These are phyloP conservation scores for Talaromyces borbonicus DNA, from an alignment of 495 filamentous ascomycete genomes.

Conservation along the genomic window DNA sequence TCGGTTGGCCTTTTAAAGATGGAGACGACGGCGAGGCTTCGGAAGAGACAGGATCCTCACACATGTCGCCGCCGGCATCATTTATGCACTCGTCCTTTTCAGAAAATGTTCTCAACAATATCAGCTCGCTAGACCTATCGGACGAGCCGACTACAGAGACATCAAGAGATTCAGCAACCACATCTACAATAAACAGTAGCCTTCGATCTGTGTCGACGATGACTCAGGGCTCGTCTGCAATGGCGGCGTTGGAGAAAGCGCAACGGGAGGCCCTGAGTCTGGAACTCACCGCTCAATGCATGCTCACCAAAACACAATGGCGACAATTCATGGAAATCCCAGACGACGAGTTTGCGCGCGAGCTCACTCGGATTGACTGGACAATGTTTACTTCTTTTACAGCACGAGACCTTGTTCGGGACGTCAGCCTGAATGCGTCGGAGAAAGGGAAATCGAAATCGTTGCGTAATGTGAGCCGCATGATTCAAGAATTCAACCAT, in stretches of 20 bases:
- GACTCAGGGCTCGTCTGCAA: slow-evolving; percentile 36
- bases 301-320: slow-evolving; percentile 71
- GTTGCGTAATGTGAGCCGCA: slow-evolving; percentile 78
- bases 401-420: slow-evolving; percentile 85
- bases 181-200: slow-evolving; percentile 30
- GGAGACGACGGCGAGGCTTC: slow-evolving; percentile 37
- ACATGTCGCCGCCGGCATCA: slow-evolving; percentile 31
- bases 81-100: slow-evolving; percentile 19
- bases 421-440: slow-evolving; percentile 66
- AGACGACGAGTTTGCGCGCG: slow-evolving; percentile 76
- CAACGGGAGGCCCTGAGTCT: slow-evolving; percentile 61
- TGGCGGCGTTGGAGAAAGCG: slow-evolving; percentile 56
- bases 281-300: slow-evolving; percentile 46
- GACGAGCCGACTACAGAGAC: slow-evolving; percentile 29
- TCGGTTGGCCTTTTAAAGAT: slow-evolving; percentile 64
- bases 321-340: slow-evolving; percentile 70
- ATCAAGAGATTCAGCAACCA: slow-evolving; percentile 31
- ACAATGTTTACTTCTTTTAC: slow-evolving; percentile 92
- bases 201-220: slow-evolving; percentile 29
- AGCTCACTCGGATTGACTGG: slow-evolving; percentile 95
- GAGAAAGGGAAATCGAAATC: slow-evolving; percentile 67
- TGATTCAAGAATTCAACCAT: slow-evolving; percentile 95
- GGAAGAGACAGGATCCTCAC: slow-evolving; percentile 24
- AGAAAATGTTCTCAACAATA: slow-evolving; percentile 31
- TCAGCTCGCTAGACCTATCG: slow-evolving; percentile 34